Conservation (phyloP, 2,329 filamentous ascomycete genomes). For the Diaporthe aspalathi region DNA sequence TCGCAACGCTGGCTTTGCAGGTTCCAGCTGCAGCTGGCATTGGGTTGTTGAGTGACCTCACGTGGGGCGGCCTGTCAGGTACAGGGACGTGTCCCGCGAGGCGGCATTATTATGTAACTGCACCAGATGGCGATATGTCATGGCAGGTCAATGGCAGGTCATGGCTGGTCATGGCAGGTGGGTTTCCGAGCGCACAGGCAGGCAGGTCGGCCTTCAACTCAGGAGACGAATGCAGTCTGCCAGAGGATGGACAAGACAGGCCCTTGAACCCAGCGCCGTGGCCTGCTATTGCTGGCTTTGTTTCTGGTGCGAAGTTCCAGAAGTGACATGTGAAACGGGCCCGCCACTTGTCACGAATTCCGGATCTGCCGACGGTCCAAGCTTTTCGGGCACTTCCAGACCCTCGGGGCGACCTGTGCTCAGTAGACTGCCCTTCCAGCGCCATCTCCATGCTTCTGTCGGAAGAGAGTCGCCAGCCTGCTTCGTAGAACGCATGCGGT, state of each 20-base stretch:
- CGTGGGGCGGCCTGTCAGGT: conserved; percentile 33
- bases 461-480: no score
- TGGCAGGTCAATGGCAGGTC: no score
- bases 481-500: background rate
- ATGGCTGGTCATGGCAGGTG: no score
- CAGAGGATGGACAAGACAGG: background rate
- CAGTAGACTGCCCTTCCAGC: background rate
- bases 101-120: conserved; percentile 15
- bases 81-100: conserved; percentile 16
- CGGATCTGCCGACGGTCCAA: conserved; percentile 33
- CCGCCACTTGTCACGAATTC: conserved; percentile 27
- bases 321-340: conserved; percentile 39
- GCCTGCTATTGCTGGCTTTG: conserved; percentile 4
- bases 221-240: background rate
- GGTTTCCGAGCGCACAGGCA: conserved; percentile 14
- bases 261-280: background rate
- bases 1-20: conserved; percentile 28
- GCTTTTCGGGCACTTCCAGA: conserved; percentile 32
- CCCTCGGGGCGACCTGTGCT: conserved; percentile 7
- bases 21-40: conserved; percentile 28
- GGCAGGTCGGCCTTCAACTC: conserved; percentile 6
- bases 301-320: conserved; percentile 4
- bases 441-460: background rate
- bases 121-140: conserved; percentile 18
- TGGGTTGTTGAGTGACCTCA: conserved; percentile 37